Evolutionary conservation across 225 moss, liverwort and hornwort species (phyloP).

Genomic region (Pleurozium schreberi): DNA sequence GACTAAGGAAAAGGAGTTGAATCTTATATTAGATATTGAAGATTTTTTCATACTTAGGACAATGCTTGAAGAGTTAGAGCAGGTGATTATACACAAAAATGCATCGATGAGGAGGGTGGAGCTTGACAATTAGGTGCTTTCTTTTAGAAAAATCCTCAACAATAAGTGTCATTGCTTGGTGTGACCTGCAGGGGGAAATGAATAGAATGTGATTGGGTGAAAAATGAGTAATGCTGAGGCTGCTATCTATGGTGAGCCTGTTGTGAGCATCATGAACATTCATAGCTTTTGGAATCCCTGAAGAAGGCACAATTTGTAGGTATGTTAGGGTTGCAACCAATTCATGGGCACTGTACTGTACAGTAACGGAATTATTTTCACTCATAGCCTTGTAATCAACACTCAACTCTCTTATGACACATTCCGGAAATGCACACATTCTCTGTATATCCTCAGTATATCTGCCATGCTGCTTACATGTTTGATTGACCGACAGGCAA

Average conservation of each 20-base stretch:
- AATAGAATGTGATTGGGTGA: not conserved
- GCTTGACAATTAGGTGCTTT: not conserved
- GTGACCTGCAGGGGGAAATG: not conserved
- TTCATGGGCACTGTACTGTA: not conserved
- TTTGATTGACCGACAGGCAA: not conserved
- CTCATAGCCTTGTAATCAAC: not conserved
- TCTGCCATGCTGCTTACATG: not conserved
- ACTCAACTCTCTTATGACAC: not conserved
- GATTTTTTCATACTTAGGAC: not conserved
- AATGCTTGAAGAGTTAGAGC: not conserved
- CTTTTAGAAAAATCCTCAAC: rapidly evolving
- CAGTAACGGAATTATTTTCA: not conserved
- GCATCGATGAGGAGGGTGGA: not conserved
- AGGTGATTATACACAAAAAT: not conserved
- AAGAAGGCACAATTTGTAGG: not conserved
- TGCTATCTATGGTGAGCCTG: not conserved
- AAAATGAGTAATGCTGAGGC: not conserved
- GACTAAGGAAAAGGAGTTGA: no score
- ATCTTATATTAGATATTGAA: no score
- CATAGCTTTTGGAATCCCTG: not conserved
- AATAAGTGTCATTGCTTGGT: not conserved
- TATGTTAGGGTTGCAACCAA: not conserved
- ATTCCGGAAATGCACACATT: not conserved
- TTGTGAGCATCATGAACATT: not conserved
- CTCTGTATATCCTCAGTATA: not conserved